Evolutionary conservation across 1,284 basidiomycete genomes (phyloP), one percentile per base, ranked within the genome.

Genomic region (Schizopora paradoxa): DNA sequence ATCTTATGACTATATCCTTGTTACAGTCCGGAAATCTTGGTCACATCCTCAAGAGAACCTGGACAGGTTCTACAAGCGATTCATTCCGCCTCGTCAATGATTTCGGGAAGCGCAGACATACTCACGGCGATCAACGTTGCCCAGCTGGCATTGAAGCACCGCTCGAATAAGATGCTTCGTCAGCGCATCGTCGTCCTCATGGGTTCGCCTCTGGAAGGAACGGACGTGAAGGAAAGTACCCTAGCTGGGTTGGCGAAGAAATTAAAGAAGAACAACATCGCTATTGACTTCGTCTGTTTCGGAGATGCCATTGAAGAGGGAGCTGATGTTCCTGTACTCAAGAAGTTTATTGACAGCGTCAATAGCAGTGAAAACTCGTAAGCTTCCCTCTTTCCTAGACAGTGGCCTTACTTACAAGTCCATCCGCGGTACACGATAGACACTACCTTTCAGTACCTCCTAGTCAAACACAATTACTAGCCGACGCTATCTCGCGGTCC

Each of bases 211-310:
- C 66, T 92, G 10, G 74, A 77, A 25, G 79, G 75, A n/a, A 19
- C 33, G 11, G 77, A 74, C 6, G 74, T 77, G 5, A 81, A 88
- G 51, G 84, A 89, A 60, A 82, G 85, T 56, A 74, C 73, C 49
- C 80, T 95, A 73, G 71, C 89, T 55, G 84, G 82, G 64, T 78
- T 99, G 13, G 95, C 93, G 18, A 97, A 95, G 74, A 95, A 92
- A 66, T 74, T 99, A 56, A 96, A 97, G 74, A 99, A 99, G 84
- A 99, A 98, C 67, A 99, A 98, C 59, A 92, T 99, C 32, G 89
- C 93, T 0, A 79, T 99, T 10, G 95, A 99, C 66, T 74, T 99
- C 48, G 72, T 98, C 31, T 82, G 79, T 13, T 98, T 84, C 56
- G 81, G 86, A 0, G 80, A 83, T 54, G 80, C 77, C 4, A 78